These are phyloP conservation scores for Taphrina communis DNA, from an alignment of 1,139 yeast species.

Conservation along the genomic window DNA sequence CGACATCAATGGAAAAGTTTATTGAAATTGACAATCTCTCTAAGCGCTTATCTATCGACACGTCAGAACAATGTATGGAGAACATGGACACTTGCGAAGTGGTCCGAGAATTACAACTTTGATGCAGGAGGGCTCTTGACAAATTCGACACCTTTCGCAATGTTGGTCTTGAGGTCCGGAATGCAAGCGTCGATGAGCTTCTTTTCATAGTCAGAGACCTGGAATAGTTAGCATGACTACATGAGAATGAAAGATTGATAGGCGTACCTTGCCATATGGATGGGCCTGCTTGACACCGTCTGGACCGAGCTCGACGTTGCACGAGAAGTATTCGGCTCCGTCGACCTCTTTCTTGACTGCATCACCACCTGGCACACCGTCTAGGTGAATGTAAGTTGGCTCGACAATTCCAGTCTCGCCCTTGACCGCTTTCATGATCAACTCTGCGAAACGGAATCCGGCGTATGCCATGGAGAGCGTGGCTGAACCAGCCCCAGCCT, in stretches of 20 bases:
- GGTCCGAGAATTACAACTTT: constrained; percentile 39
- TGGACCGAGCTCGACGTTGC: constrained; percentile 80
- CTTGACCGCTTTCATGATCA: constrained; percentile 41
- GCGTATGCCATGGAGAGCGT: constrained; percentile 99
- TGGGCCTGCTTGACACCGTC: constrained; percentile 41
- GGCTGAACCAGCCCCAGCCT: constrained; percentile 98
- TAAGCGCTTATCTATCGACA: constrained; percentile 14
- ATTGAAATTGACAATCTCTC: constrained; percentile 6
- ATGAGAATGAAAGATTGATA: not conserved
- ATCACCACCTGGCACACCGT: constrained; percentile 62
- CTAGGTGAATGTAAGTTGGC: constrained; percentile 60
- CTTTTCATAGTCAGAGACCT: constrained; percentile 82
- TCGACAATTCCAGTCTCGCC: constrained; percentile 54
- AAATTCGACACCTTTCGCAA: constrained; percentile 63
- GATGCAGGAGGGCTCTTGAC: constrained; percentile 32
- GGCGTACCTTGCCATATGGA: constrained; percentile 32
- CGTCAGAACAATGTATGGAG: constrained; percentile 7
- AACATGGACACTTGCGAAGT: constrained; percentile 9
- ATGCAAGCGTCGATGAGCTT: constrained; percentile 62
- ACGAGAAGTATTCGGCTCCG: constrained; percentile 90
- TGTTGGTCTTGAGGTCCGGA: constrained; percentile 61
- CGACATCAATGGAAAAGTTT: not conserved
- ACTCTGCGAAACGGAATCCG: constrained; percentile 58
- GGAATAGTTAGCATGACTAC: not conserved
- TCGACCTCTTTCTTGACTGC: constrained; percentile 67